Evolutionary conservation across 2,329 filamentous ascomycete genomes (phyloP).

Genomic region (Zymoseptoria tritici): DNA sequence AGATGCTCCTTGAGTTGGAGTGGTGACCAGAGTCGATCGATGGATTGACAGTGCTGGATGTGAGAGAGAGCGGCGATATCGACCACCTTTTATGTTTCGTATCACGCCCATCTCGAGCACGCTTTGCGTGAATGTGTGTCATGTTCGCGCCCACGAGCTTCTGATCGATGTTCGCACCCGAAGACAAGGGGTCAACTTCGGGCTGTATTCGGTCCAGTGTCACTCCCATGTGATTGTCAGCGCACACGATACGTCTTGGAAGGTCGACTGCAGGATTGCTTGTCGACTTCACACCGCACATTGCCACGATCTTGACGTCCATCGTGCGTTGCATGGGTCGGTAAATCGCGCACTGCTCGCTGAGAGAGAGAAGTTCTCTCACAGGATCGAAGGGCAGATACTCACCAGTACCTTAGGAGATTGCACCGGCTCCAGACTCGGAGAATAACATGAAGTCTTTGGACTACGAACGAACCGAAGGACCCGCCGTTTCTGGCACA

Average conservation of each 20-base stretch:
- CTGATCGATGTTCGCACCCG: not conserved
- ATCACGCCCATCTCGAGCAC: not conserved
- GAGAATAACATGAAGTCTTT: not conserved
- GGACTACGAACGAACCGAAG: too few species aligned
- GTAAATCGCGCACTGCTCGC: not conserved
- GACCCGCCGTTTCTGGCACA: too few species aligned
- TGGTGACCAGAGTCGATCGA: too few species aligned
- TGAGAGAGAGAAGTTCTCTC: too few species aligned
- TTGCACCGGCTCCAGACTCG: not conserved
- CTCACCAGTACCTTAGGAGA: not conserved
- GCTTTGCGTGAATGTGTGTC: not conserved
- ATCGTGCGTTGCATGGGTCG: not conserved
- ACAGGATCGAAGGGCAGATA: not conserved
- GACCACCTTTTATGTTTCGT: not conserved
- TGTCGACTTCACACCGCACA: not conserved
- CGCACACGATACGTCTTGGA: not conserved
- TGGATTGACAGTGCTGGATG: too few species aligned
- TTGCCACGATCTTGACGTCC: not conserved
- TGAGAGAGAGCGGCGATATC: not conserved
- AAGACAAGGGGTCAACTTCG: not conserved
- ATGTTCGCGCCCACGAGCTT: not conserved
- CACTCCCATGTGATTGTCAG: not conserved
- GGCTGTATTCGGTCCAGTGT: too few species aligned
- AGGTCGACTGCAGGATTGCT: not conserved
- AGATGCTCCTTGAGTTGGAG: too few species aligned